Base-by-base conservation (phyloP, 306 rosid species). In the Hippophae tibetana region DNA sequence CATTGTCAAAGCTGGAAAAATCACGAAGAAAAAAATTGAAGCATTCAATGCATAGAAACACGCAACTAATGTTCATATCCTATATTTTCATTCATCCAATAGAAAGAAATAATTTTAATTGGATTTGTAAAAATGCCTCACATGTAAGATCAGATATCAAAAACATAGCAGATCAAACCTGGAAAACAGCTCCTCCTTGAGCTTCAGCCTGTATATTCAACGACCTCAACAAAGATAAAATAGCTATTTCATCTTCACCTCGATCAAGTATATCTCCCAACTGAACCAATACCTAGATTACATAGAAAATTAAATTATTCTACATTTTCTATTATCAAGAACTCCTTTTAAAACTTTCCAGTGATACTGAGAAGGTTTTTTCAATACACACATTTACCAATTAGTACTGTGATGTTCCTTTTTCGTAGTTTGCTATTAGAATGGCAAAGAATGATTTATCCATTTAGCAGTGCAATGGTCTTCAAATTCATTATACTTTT, bases 191-290 rank as follows among this genome's bases (percentile, higher is more conserved):
- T 62, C 99, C 99, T 27, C 99, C 95, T 61, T 78, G 63, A 13
- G 75, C 84, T 80, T 81, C 83, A 42, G 99, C 96, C 68, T 88
- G 96, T 55, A 69, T 78, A 52, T 88, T 88, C 74, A 92, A 80
- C 38, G 96, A 92, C 61, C 85, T 73, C 42, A 92, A 79, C 81
- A 88, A 75, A 54, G 99, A 92, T 63, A 92, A 61, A 79, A 88
- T 92, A 12, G 96, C 96, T 53, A 92, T 85, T 72, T 92, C 99
- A 76, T 88, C 95, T 60, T 88, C 93, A 55, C 99, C 99, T 69
- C 96, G 85, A 58, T 92, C 99, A 54, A 92, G 86, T 73, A 88
- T 75, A 76, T 92, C 99, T 57, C 99, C 99, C 50, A 92, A 88
- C 76, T 92, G 99, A 78, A 92, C 57, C 77, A 92, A 67, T 46